A percentile compares a stretch with the other conserved stretches of the same genome.
Conservation (phyloP, 2,329 filamentous ascomycete genomes). For the Dactylellina leptospora region DNA sequence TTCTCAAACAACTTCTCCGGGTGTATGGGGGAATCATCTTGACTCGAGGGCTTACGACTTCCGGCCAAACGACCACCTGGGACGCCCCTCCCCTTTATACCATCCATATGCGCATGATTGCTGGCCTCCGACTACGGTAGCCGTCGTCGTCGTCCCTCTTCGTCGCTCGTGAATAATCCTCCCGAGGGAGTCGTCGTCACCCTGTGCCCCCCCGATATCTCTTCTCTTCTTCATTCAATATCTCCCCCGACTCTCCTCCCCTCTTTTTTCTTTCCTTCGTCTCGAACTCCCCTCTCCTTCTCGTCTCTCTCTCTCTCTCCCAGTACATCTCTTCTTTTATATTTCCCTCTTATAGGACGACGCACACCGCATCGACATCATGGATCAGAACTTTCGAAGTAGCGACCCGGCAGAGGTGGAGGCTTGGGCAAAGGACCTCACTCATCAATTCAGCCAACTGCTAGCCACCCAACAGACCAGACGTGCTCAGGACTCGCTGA, state of each 20-base stretch:
- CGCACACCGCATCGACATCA: conserved; percentile 58
- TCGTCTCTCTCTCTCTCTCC: conserved; percentile 57
- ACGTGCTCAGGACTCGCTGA: conserved; percentile 73
- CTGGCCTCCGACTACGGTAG: conserved; percentile 29
- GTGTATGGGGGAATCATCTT: conserved; percentile 43
- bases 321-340: conserved; percentile 55
- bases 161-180: conserved; percentile 39
- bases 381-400: conserved; percentile 59
- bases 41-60: conserved; percentile 52
- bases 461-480: conserved; percentile 85
- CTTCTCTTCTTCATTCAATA: conserved; percentile 41
- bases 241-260: conserved; percentile 57
- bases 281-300: conserved; percentile 39
- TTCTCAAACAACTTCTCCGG: neutral
- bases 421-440: conserved; percentile 79
- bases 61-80: conserved; percentile 48
- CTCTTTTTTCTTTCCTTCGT: conserved; percentile 18
- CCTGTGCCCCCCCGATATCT: conserved; percentile 49
- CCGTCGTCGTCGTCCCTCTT: conserved; percentile 40
- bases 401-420: conserved; percentile 67
- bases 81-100: conserved; percentile 47
- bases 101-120: conserved; percentile 50
- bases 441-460: conserved; percentile 84
- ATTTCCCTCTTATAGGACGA: conserved; percentile 55
- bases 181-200: conserved; percentile 53